Conservation (phyloP, 2,329 filamentous ascomycete genomes). For the Lecanicillium sp. region DNA sequence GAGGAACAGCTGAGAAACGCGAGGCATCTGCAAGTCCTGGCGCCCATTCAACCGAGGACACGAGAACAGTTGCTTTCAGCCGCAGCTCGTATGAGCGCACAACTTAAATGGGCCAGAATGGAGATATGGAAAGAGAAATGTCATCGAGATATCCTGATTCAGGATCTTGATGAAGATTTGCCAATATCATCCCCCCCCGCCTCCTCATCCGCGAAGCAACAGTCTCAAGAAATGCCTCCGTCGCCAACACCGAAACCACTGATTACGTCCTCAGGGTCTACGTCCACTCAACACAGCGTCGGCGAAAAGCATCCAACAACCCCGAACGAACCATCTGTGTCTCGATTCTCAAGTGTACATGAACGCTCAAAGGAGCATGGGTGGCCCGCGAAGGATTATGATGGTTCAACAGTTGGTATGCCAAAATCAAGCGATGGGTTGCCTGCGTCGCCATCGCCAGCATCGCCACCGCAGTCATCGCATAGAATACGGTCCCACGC, state of each 20-base stretch:
- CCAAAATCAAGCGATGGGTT: background rate
- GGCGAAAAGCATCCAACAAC: slow-evolving; percentile 19
- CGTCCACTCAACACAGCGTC: slow-evolving; percentile 15
- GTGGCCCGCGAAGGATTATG: no score
- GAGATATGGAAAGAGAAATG: slow-evolving; percentile 90
- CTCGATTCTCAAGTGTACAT: slow-evolving; percentile 11
- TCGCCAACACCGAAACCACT: slow-evolving; percentile 18
- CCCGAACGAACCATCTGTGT: slow-evolving; percentile 16
- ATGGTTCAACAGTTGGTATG: background rate
- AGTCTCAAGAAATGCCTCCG: slow-evolving; percentile 16
- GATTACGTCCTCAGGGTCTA: slow-evolving; percentile 18
- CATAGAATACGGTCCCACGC: slow-evolving; percentile 14
- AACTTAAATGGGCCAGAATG: slow-evolving; percentile 87
- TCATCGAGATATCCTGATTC: slow-evolving; percentile 76
- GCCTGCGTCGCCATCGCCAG: slow-evolving; percentile 15
- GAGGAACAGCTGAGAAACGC: slow-evolving; percentile 82
- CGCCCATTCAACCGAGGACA: slow-evolving; percentile 84
- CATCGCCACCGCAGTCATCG: slow-evolving; percentile 15
- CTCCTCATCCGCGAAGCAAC: slow-evolving; percentile 18
- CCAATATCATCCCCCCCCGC: slow-evolving; percentile 11
- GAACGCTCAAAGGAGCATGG: background rate
- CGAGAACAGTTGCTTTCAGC: slow-evolving; percentile 79
- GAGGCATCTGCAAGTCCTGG: slow-evolving; percentile 78
- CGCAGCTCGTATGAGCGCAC: slow-evolving; percentile 75
- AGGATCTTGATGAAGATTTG: slow-evolving; percentile 76